phyloP scores from a whole-genome alignment of 805 yeast genomes.

The Yarrowia yakushimensis region DNA sequence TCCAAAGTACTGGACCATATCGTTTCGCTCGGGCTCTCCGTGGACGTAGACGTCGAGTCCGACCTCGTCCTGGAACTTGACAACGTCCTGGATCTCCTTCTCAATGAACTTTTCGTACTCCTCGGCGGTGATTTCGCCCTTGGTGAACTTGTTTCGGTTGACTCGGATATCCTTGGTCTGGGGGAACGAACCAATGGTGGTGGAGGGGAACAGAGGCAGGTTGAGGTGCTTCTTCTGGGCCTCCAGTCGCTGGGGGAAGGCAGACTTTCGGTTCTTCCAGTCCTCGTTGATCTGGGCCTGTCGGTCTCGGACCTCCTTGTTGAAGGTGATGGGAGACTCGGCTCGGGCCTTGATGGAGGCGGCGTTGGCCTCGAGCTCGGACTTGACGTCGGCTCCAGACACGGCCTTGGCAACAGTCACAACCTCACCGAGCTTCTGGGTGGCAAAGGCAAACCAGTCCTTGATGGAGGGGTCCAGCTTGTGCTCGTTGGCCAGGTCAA shows the following conservation, averaged over 20 bases:
- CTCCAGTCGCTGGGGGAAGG: conserved; percentile 81
- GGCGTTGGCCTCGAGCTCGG: conserved; percentile 79
- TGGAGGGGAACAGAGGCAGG: conserved; percentile 98
- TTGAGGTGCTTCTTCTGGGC: conserved; percentile 84
- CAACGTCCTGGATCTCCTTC: conserved; percentile 91
- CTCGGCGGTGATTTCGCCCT: conserved; percentile 93
- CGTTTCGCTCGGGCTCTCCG: conserved; percentile 99
- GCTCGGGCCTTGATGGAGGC: conserved; percentile 80
- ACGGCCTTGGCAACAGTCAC: conserved; percentile 85
- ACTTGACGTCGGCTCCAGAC: conserved; percentile 60
- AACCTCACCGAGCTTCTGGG: conserved; percentile 91
- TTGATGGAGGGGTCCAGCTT: conserved; percentile 87
- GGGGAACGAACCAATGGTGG: conserved; percentile 99
- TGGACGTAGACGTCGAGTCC: conserved; percentile 98
- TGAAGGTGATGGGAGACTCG: conserved; percentile 84
- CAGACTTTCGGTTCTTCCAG: conserved; percentile 75
- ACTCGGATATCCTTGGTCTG: conserved; percentile 99
- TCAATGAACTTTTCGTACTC: conserved; percentile 95
- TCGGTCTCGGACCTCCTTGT: conserved; percentile 85
- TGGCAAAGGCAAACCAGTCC: conserved; percentile 98
- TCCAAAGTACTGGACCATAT: conserved; percentile 99
- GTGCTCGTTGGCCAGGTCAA: conserved; percentile 87
- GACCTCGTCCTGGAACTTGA: conserved; percentile 98
- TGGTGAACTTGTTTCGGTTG: conserved; percentile 96
- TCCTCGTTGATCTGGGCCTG: conserved; percentile 62